A percentile compares a stretch with the other conserved stretches of the same genome.
Evolutionary conservation across 352 stramenopile species (phyloP).

Genomic region (Thalassiosira hispida): DNA sequence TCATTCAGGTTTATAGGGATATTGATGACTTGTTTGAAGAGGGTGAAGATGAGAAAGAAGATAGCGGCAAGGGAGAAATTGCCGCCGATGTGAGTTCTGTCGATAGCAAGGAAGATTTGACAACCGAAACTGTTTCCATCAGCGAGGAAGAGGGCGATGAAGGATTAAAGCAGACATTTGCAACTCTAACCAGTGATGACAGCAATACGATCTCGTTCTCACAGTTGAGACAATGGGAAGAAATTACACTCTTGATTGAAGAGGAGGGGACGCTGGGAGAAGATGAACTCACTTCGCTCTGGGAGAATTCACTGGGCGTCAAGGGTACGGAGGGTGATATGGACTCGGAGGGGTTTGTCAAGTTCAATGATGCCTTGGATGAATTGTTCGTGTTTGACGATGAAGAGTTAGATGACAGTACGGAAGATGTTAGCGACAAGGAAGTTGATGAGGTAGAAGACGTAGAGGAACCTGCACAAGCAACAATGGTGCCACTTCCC

Average conservation of each 20-base stretch:
- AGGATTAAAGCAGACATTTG: slow-evolving; percentile 28
- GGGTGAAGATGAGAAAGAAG: slow-evolving; percentile 50
- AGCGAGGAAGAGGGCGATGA: slow-evolving; percentile 21
- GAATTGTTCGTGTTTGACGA: slow-evolving; percentile 79
- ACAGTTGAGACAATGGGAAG: slow-evolving; percentile 63
- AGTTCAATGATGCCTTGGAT: slow-evolving; percentile 74
- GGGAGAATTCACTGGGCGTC: slow-evolving; percentile 46
- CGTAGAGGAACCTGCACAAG: not conserved
- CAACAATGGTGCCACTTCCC: not conserved
- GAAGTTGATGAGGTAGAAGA: slow-evolving; percentile 7
- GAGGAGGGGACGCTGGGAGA: slow-evolving; percentile 59
- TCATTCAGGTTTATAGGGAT: slow-evolving; percentile 76
- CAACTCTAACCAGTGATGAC: slow-evolving; percentile 5
- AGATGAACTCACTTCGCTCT: slow-evolving; percentile 75
- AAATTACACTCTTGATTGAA: slow-evolving; percentile 64
- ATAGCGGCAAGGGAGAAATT: slow-evolving; percentile 10
- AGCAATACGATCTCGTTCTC: slow-evolving; percentile 21
- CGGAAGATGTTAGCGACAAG: slow-evolving; percentile 3
- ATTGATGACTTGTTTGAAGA: slow-evolving; percentile 84
- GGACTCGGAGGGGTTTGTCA: slow-evolving; percentile 68
- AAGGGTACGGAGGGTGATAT: slow-evolving; percentile 33
- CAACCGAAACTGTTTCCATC: not conserved
- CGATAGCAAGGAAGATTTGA: not conserved
- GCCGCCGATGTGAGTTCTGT: not conserved
- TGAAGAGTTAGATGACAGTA: slow-evolving; percentile 46